Percentiles rank a stretch among this genome's conserved stretches.
Conservation (phyloP, 139 green algal species). For the Chlorella sp. region DNA sequence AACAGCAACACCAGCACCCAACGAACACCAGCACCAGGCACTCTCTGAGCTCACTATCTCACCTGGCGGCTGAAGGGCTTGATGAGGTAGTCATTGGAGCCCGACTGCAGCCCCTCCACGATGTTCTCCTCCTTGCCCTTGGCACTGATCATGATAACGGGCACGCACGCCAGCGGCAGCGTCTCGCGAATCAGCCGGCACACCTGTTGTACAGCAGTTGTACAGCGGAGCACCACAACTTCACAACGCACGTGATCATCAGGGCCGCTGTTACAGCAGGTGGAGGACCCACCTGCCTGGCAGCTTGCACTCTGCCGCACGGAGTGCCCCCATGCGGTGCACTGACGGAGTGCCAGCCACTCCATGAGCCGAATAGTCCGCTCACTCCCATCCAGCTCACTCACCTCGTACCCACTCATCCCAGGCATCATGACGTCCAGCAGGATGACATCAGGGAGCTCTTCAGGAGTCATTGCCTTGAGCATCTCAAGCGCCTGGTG, state of each 20-base stretch:
- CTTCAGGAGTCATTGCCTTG: slow-evolving; percentile 9
- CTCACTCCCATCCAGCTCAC: background rate
- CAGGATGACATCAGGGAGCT: slow-evolving; percentile 49
- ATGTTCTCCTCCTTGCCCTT: slow-evolving; percentile 57
- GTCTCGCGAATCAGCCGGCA: slow-evolving; percentile 26
- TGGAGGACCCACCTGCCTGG: no score
- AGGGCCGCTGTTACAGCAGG: no score
- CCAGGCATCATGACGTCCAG: slow-evolving; percentile 77
- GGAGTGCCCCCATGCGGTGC: no score
- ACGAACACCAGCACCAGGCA: no score
- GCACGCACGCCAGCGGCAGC: slow-evolving; percentile 33
- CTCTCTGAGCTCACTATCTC: no score
- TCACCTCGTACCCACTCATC: slow-evolving; percentile 57
- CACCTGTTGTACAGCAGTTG: no score
- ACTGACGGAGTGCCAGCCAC: no score
- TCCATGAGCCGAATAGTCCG: no score
- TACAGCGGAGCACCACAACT: no score
- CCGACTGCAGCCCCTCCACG: slow-evolving; percentile 43
- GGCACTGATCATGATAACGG: slow-evolving; percentile 56
- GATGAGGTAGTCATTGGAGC: slow-evolving; percentile 42
- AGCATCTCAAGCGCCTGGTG: slow-evolving; percentile 29
- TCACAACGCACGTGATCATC: no score
- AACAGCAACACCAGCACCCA: no score
- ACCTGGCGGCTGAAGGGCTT: slow-evolving; percentile 65
- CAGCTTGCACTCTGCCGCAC: no score